phyloP scores from a whole-genome alignment of 768 basidiomycete species.

The Tricholoma sp. region DNA sequence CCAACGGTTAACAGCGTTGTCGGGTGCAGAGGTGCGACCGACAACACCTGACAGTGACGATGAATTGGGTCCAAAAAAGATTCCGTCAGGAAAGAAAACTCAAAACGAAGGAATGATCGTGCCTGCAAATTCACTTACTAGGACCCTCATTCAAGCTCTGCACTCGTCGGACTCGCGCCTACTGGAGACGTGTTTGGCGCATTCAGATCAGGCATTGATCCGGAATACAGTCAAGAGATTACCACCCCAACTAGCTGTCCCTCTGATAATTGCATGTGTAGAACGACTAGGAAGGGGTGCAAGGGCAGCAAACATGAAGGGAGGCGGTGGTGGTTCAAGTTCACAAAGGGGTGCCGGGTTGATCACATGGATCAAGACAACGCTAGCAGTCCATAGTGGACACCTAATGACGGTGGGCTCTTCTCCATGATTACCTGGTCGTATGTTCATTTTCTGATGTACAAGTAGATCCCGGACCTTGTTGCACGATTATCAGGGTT shows the following conservation, averaged over 20 bases:
- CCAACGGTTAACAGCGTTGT: constrained; percentile 77
- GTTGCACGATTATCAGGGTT: constrained; percentile 83
- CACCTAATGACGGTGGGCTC: constrained; percentile 88
- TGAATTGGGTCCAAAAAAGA: constrained; percentile 25
- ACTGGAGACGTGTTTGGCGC: constrained; percentile 80
- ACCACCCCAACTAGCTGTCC: constrained; percentile 82
- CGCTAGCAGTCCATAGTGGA: constrained; percentile 80
- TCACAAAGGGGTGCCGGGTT: constrained; percentile 69
- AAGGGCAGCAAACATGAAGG: constrained; percentile 67
- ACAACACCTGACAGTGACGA: constrained; percentile 48
- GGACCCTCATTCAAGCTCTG: constrained; percentile 92
- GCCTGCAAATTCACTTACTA: constrained; percentile 84
- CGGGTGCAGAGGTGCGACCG: constrained; percentile 40
- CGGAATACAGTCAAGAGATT: constrained; percentile 82
- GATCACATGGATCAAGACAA: constrained; percentile 75
- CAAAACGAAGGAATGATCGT: constrained; percentile 36
- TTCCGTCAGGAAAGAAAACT: constrained; percentile 27
- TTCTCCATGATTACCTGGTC: not conserved
- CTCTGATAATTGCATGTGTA: constrained; percentile 82
- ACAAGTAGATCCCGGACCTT: constrained; percentile 80
- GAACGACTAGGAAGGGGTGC: constrained; percentile 81
- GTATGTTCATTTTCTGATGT: constrained; percentile 4
- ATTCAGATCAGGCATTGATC: constrained; percentile 78
- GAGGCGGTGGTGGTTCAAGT: constrained; percentile 74
- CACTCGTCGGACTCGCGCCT: constrained; percentile 90